Evolutionary conservation across 2,329 filamentous ascomycete species (phyloP).

Genomic region (Epichloe aotearoae): DNA sequence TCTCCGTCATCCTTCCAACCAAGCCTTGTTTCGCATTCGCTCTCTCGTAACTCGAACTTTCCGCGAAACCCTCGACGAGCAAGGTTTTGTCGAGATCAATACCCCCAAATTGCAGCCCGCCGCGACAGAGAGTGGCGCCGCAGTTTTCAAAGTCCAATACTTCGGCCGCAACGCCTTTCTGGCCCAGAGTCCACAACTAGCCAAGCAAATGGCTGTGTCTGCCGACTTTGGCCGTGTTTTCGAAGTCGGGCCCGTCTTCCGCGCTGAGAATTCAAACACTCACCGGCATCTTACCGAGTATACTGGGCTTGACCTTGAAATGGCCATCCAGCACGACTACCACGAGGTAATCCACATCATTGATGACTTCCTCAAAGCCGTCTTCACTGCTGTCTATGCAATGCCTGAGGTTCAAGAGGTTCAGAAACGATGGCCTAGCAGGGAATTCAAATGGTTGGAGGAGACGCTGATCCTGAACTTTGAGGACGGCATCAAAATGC

Average conservation of each 20-base stretch:
- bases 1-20: constrained; percentile 72
- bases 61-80: constrained; percentile 57
- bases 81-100: constrained; percentile 84
- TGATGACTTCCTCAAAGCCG: constrained; percentile 68
- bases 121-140: constrained; percentile 81
- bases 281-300: constrained; percentile 91
- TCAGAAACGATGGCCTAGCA: constrained; percentile 73
- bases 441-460: constrained; percentile 77
- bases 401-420: constrained; percentile 62
- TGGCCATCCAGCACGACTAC: constrained; percentile 81
- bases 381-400: constrained; percentile 33
- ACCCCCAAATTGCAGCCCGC: constrained; percentile 84
- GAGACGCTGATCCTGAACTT: constrained; percentile 75
- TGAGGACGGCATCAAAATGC: constrained; percentile 62
- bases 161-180: constrained; percentile 79
- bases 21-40: constrained; percentile 79
- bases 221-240: constrained; percentile 84
- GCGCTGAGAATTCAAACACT: constrained; percentile 91
- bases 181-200: constrained; percentile 81
- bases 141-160: constrained; percentile 86
- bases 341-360: constrained; percentile 72
- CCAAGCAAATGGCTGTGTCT: constrained; percentile 86
- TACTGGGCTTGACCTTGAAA: constrained; percentile 84
- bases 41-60: constrained; percentile 70
- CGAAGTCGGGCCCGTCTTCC: constrained; percentile 61